Base-by-base conservation (phyloP, 768 basidiomycete species). In the Coprinopsis cinerea region DNA sequence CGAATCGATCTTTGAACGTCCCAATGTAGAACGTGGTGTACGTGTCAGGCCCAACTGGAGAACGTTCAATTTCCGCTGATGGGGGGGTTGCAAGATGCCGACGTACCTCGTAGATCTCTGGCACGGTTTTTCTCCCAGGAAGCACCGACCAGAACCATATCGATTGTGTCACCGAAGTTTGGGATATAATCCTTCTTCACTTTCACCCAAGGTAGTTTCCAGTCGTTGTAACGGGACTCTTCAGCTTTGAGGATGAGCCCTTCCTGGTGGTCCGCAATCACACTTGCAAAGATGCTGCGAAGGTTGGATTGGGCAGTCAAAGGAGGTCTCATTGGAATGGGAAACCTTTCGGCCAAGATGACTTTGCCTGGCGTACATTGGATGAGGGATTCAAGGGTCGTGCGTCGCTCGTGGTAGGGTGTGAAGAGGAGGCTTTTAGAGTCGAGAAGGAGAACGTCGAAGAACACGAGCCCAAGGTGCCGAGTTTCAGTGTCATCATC, bases 151-250 rank as follows among this genome's bases (percentile, higher is more conserved):
- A 95, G 60, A 2, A 82, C 81, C 49, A 95, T 73, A 62, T 93
- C 90, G 14, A 93, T 56, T 3, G 79, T 76, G 63, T 97, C 93
- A 0, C 91, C 90, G 39, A 85, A 75, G 3, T 85, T 85, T 1
- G 82, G 81, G 32, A 97, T 90, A 54, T 95, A 95, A 62, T 97
- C 93, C 59, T 76, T 81, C 70, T 92, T 91, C 43, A 91, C 59
- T 67, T 96, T 95, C 24, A 93, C 82, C 92, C 92, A 95, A 14
- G 84, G 83, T 51, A 73, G 66, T 4, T 59, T 65, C 56, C 63
- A 71, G 56, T 85, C 83, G 51, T 83, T 82, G 61, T 95, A 94
- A 1, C 45, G 54, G 0, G 85, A 83, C 20, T 77, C 74, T 3
- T 76, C 81, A 0, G 85, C 81, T 61, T 95, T 95, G 48, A 95